These are phyloP conservation scores for Pseudisothecium myosuroides DNA, from an alignment of 225 moss, liverwort and hornwort species.

Conservation along the genomic window DNA sequence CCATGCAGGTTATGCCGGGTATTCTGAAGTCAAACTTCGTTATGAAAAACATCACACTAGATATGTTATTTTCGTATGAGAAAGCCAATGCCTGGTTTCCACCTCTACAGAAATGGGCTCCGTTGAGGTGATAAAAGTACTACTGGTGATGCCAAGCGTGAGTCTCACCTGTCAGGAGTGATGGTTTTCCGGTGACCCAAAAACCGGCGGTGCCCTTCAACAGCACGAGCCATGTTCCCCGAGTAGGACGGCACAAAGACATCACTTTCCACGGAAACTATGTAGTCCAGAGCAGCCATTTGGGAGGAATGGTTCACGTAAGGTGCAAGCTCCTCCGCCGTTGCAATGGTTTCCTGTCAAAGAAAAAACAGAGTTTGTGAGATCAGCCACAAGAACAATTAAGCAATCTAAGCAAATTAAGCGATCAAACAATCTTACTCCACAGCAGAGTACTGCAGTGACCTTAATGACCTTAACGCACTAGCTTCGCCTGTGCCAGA, in stretches of 20 bases:
- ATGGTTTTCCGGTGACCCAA: constrained; percentile 88
- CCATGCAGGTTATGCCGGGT: not conserved
- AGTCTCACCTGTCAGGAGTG: constrained; percentile 66
- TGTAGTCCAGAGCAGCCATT: constrained; percentile 96
- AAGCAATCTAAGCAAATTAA: not conserved
- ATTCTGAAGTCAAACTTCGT: not conserved
- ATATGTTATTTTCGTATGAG: not conserved
- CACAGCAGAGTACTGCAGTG: not conserved
- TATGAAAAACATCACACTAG: not conserved
- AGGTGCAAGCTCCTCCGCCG: constrained; percentile 71
- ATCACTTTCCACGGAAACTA: constrained; percentile 85
- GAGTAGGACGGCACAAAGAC: constrained; percentile 94
- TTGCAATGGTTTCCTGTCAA: constrained; percentile 78
- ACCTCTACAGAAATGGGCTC: not conserved
- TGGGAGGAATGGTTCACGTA: constrained; percentile 78
- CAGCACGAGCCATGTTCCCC: constrained; percentile 97
- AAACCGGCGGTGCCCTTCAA: constrained; percentile 91
- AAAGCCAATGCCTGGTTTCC: not conserved
- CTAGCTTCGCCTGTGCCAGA: not conserved
- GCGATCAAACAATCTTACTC: not conserved
- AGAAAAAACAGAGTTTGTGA: not conserved
- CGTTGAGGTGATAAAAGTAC: too few relatives aligned
- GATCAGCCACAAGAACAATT: not conserved
- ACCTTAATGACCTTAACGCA: not conserved
- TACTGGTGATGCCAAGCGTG: not conserved